phyloP scores from a whole-genome alignment of 305 asterid species.

The Solanum aculeatissimum region DNA sequence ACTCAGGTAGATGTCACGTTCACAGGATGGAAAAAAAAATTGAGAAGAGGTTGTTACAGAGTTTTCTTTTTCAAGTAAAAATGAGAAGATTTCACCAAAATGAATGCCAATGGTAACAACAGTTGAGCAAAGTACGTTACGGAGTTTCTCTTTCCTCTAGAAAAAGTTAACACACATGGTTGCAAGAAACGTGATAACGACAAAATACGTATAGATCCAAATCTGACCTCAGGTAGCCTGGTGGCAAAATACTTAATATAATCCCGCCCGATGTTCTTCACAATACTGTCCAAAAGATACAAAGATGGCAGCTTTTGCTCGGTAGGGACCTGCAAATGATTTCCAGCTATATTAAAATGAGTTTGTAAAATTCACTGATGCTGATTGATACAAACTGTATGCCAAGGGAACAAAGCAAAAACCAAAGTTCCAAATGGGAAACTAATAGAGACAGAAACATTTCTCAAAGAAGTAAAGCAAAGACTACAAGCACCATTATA shows the following conservation, averaged over 20 bases:
- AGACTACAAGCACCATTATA: not conserved
- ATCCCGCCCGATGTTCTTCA: constrained; percentile 97
- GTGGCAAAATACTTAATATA: constrained; percentile 80
- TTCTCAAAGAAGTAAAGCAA: not conserved
- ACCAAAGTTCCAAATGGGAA: not conserved
- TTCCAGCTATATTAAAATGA: not conserved
- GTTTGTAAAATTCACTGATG: not conserved
- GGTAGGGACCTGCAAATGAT: constrained; percentile 65
- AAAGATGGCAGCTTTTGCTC: constrained; percentile 95
- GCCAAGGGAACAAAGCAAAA: not conserved
- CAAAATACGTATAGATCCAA: not conserved
- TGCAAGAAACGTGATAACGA: not conserved
- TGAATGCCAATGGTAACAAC: not conserved
- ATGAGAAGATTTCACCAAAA: not conserved
- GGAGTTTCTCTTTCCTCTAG: not conserved
- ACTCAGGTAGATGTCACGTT: not conserved
- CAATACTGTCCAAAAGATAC: constrained; percentile 92
- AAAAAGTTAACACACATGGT: not conserved
- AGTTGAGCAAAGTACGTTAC: not conserved
- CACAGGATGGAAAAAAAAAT: not conserved
- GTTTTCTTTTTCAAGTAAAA: not conserved
- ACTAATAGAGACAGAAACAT: not conserved
- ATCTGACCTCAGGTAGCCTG: constrained; percentile 88
- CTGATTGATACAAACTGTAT: not conserved
- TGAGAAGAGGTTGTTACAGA: not conserved